Conservation (phyloP, 257 asterid species). For the Eucommia ulmoides region DNA sequence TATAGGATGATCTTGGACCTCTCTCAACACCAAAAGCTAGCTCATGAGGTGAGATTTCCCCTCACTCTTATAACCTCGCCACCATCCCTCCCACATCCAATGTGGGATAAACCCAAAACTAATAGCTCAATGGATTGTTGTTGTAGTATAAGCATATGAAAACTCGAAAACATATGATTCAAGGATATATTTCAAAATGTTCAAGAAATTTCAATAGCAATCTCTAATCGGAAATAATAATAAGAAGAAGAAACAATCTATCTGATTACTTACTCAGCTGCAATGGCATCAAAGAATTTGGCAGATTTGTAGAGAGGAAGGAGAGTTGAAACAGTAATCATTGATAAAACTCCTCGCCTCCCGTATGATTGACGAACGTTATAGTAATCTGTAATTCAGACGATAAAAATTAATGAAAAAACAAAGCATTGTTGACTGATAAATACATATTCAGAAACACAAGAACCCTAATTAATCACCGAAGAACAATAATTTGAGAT, state of each 20-base stretch:
- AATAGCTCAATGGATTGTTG: not conserved
- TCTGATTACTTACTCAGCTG: slow-evolving; percentile 35
- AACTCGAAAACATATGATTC: not conserved
- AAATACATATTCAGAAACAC: not conserved
- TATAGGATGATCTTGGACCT: no score
- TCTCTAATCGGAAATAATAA: not conserved
- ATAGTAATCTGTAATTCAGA: slow-evolving; percentile 12
- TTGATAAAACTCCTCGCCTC: slow-evolving; percentile 47
- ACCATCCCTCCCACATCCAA: no score
- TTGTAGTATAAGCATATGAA: not conserved
- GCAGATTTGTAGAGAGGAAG: slow-evolving; percentile 12
- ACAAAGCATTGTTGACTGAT: not conserved
- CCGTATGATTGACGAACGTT: slow-evolving; percentile 12
- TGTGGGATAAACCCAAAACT: no score
- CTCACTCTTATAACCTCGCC: no score
- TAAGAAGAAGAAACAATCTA: slow-evolving; percentile 1
- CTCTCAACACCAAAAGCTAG: no score
- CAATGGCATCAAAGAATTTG: slow-evolving; percentile 6
- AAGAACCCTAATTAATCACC: no score
- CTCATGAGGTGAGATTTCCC: no score
- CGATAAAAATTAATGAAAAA: slow-evolving; percentile 1
- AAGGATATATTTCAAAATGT: not conserved
- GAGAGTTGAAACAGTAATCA: slow-evolving; percentile 42
- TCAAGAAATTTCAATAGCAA: not conserved
- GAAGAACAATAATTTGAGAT: no score